Evolutionary conservation across 768 basidiomycete genomes (phyloP).

Genomic region (Mycena galericulata): DNA sequence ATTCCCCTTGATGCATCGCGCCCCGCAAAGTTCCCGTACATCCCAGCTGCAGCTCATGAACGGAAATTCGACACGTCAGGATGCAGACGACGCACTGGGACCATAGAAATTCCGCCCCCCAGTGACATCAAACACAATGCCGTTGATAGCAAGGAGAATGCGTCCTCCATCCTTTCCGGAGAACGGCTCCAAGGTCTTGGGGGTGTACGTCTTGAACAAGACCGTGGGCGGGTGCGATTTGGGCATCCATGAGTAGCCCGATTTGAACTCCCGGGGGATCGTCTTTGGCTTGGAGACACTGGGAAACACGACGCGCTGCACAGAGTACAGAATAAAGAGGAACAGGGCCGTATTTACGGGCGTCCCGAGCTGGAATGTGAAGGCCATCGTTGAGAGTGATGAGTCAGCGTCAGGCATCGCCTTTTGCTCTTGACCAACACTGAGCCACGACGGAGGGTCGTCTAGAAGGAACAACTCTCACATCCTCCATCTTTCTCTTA

Average conservation of each 20-base stretch:
- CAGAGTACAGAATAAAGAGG: slow-evolving; percentile 82
- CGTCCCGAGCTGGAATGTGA: slow-evolving; percentile 67
- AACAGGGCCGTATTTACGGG: slow-evolving; percentile 86
- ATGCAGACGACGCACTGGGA: slow-evolving; percentile 71
- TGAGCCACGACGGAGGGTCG: no score
- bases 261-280: slow-evolving; percentile 78
- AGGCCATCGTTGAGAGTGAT: slow-evolving; percentile 48
- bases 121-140: slow-evolving; percentile 94
- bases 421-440: no score
- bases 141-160: slow-evolving; percentile 89
- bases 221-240: slow-evolving; percentile 83
- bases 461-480: no score
- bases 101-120: slow-evolving; percentile 94
- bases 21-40: slow-evolving; percentile 98
- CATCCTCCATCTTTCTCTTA: neutral
- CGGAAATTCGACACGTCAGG: neutral
- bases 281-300: slow-evolving; percentile 60
- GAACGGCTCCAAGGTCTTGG: slow-evolving; percentile 78
- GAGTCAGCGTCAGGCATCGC: no score
- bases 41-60: slow-evolving; percentile 71
- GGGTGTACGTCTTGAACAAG: slow-evolving; percentile 82
- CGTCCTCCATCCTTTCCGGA: slow-evolving; percentile 72
- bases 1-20: slow-evolving; percentile 96
- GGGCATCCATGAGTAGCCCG: slow-evolving; percentile 94
- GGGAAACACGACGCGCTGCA: slow-evolving; percentile 81